Conservation (phyloP, 306 rosid species). For the Astragalus membranaceus region DNA sequence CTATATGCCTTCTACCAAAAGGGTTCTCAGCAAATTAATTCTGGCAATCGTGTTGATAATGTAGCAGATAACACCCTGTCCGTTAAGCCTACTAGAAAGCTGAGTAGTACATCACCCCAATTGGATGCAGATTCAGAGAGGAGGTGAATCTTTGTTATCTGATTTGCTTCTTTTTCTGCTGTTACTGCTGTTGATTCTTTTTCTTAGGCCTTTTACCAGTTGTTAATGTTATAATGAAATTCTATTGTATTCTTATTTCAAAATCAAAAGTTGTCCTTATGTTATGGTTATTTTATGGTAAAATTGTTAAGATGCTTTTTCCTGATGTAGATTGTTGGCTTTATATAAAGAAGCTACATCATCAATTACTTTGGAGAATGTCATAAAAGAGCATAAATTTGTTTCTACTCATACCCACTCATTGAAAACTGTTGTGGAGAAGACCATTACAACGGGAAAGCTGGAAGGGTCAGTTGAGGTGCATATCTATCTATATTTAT, state of each 20-base stretch:
- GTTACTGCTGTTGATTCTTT: background rate
- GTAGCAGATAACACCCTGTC: constrained; percentile 23
- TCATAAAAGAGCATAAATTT: constrained; percentile 47
- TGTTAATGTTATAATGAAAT: background rate
- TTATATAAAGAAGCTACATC: constrained; percentile 59
- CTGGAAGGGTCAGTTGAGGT: constrained; percentile 85
- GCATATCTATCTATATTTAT: background rate
- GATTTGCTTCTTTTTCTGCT: background rate
- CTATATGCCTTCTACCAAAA: constrained; percentile 21
- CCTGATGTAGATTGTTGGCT: constrained; percentile 47
- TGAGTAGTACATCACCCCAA: constrained; percentile 22
- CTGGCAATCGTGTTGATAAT: constrained; percentile 32
- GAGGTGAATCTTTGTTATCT: constrained; percentile 43
- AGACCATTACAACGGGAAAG: constrained; percentile 69
- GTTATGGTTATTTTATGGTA: constrained; percentile 9
- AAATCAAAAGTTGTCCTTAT: constrained; percentile 4
- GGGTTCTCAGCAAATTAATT: constrained; percentile 30
- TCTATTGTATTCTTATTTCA: constrained; percentile 10
- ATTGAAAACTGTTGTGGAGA: constrained; percentile 46
- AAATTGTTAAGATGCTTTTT: constrained; percentile 15
- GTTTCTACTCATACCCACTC: constrained; percentile 48
- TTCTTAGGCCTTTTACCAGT: background rate
- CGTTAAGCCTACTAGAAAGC: constrained; percentile 26
- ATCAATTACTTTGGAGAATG: constrained; percentile 50
- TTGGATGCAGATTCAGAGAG: constrained; percentile 63